Base-by-base conservation (phyloP, 1,284 basidiomycete genomes). In the Lentinus polychrous region DNA sequence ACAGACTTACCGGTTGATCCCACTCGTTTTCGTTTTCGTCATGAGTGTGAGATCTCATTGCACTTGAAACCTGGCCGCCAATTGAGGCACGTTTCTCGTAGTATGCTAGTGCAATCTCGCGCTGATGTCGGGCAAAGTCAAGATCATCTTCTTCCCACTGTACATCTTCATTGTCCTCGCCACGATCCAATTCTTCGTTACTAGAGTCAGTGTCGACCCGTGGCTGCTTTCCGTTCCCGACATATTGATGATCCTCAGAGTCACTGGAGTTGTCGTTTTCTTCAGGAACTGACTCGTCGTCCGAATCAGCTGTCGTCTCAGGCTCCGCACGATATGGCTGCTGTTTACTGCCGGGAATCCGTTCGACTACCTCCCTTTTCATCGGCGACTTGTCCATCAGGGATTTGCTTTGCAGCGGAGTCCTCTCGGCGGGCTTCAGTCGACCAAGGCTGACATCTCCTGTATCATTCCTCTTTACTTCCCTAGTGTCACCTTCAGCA, bases 91-190 rank as follows among this genome's bases (percentile, higher is more conserved):
- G 76, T 58, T 80, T 82, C 53, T 73, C 67, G 59, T 83, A 73
- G 59, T 89, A 88, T 51, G 79, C 79, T 34, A 87, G 58, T n/a
- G 81, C 81, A 52, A 88, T 73, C 60, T 87, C 85, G 24, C 85
- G 79, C 53, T 87, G 83, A 57, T 83, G 79, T 43, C 69, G 74
- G 20, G 77, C 82, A 47, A 67, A 72, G 55, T 86, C 78, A 35
- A 80, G 64, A 52, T 83, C 80, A 17, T 69, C 69, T 41, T 71
- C 74, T 36, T 78, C 74, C 43, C 76, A 76, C 38, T 70, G 58
- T 4, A 64, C 58, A 8, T 22, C n/a, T 2, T 60, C 59, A 32
- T 62, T 59, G 17, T 57, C 61, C 22, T 65, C 63, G 10, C 27
- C 5, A 11, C 57, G 57, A 51, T 64, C 35, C 40, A 37, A 27